A percentile compares a stretch with the other conserved stretches of the same genome.
These are phyloP conservation scores for Alternaria burnsii DNA, from an alignment of 2,329 filamentous ascomycete species.

Conservation along the genomic window DNA sequence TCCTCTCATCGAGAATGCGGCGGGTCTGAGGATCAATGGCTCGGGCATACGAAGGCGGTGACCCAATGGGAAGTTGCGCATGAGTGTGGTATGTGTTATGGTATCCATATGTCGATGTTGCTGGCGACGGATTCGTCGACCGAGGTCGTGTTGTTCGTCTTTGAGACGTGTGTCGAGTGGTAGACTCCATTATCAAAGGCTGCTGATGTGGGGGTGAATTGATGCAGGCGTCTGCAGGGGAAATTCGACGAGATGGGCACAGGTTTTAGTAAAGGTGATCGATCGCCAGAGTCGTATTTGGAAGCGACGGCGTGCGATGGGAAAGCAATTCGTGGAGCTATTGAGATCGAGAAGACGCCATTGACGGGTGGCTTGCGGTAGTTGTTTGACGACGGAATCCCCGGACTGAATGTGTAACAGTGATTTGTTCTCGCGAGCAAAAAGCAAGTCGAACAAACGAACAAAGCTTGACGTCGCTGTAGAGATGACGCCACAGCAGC, in stretches of 20 bases:
- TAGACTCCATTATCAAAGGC: conserved; percentile 14
- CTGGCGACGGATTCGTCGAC: conserved; percentile 27
- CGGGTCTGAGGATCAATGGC: conserved; percentile 35
- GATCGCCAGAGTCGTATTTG: conserved; percentile 12
- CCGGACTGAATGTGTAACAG: conserved; percentile 10
- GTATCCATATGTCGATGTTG: conserved; percentile 50
- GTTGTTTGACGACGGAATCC: conserved; percentile 23
- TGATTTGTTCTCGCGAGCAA: conserved; percentile 12
- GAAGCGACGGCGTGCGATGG: neutral
- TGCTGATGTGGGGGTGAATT: neutral
- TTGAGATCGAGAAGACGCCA: conserved; percentile 8
- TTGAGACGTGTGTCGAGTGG: conserved; percentile 14
- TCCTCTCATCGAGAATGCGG: conserved; percentile 31
- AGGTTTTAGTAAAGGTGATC: neutral
- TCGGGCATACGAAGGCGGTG: conserved; percentile 45
- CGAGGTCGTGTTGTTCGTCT: conserved; percentile 24
- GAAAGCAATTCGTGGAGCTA: conserved; percentile 23
- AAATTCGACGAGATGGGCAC: neutral
- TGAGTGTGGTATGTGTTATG: conserved; percentile 55
- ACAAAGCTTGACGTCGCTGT: conserved; percentile 1
- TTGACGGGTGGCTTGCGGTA: conserved; percentile 23
- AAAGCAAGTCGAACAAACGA: conserved; percentile 12
- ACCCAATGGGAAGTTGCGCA: conserved; percentile 34
- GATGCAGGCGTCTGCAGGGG: neutral
- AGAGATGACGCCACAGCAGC: neutral